Percentiles rank a stretch among this genome's conserved stretches.
Evolutionary conservation across 169 alveolate species (phyloP).

Genomic region (Plasmodium coatneyi): DNA sequence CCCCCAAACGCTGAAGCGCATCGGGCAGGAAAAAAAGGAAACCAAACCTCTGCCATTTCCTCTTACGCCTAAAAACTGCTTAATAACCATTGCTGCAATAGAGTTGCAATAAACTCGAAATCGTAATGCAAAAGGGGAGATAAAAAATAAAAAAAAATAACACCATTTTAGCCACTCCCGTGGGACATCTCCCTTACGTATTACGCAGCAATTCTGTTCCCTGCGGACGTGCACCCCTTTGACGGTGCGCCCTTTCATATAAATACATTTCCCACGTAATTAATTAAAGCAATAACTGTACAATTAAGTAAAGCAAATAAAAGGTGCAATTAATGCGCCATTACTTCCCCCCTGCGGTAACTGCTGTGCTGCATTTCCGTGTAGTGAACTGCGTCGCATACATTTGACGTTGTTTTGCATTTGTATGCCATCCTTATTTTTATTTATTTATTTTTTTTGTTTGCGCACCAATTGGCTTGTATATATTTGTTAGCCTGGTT

Average conservation of each 20-base stretch:
- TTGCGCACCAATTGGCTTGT: not conserved
- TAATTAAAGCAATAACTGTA: not conserved
- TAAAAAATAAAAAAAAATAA: not conserved
- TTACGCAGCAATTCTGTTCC: not conserved
- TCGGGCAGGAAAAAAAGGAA: not conserved
- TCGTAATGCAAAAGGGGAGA: not conserved
- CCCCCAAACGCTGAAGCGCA: not conserved
- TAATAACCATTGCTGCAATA: not conserved
- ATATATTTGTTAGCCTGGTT: not conserved
- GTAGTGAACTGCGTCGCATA: not conserved
- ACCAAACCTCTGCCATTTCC: not conserved
- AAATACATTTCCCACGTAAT: not conserved
- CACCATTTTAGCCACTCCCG: not conserved
- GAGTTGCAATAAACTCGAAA: not conserved
- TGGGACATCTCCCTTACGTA: not conserved
- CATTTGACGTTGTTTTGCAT: not conserved
- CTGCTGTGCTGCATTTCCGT: not conserved
- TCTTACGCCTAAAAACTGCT: not conserved
- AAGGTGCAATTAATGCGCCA: not conserved
- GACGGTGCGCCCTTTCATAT: not conserved
- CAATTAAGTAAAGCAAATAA: not conserved
- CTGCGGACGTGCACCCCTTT: not conserved
- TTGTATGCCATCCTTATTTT: not conserved
- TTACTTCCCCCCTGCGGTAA: not conserved
- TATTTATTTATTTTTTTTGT: too few species aligned